phyloP scores from a whole-genome alignment of 352 stramenopile species.

The Pythium insidiosum region DNA sequence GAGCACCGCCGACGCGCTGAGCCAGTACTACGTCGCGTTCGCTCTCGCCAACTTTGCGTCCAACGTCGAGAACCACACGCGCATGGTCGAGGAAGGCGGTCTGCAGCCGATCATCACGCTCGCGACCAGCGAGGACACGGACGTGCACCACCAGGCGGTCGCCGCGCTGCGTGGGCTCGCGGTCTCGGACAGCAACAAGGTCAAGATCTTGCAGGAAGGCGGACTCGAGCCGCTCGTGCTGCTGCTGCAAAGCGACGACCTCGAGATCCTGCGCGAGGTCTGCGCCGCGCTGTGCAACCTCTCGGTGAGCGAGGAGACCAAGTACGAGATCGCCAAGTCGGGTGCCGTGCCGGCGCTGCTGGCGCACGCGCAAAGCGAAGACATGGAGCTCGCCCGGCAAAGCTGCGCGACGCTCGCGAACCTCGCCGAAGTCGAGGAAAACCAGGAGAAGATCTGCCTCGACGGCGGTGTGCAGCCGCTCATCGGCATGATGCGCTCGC shows the following conservation, averaged over 20 bases:
- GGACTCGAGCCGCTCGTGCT: conserved; percentile 90
- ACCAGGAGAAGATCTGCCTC: conserved; percentile 91
- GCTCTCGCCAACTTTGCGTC: conserved; percentile 94
- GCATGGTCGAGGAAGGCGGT: conserved; percentile 93
- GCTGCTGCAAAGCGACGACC: conserved; percentile 85
- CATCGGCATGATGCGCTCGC: conserved; percentile 93
- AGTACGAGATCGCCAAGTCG: conserved; percentile 95
- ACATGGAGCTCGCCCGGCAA: conserved; percentile 89
- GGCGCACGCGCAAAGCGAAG: conserved; percentile 87
- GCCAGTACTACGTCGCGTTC: conserved; percentile 94
- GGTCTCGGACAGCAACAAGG: conserved; percentile 87
- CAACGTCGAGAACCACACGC: conserved; percentile 87
- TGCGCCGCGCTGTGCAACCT: conserved; percentile 94
- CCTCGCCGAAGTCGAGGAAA: conserved; percentile 92
- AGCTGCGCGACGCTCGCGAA: conserved; percentile 92
- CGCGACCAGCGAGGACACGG: conserved; percentile 84
- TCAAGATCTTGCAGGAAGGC: conserved; percentile 96
- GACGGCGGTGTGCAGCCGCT: conserved; percentile 89
- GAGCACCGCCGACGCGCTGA: conserved; percentile 89
- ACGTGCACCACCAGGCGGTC: conserved; percentile 93
- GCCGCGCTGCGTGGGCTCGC: conserved; percentile 91
- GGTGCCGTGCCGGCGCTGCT: conserved; percentile 89
- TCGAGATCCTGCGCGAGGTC: conserved; percentile 92
- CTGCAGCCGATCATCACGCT: conserved; percentile 94
- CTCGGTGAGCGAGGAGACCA: conserved; percentile 93